Base-by-base conservation (phyloP, 495 filamentous ascomycete species). In the Aeminium ludgeri region DNA sequence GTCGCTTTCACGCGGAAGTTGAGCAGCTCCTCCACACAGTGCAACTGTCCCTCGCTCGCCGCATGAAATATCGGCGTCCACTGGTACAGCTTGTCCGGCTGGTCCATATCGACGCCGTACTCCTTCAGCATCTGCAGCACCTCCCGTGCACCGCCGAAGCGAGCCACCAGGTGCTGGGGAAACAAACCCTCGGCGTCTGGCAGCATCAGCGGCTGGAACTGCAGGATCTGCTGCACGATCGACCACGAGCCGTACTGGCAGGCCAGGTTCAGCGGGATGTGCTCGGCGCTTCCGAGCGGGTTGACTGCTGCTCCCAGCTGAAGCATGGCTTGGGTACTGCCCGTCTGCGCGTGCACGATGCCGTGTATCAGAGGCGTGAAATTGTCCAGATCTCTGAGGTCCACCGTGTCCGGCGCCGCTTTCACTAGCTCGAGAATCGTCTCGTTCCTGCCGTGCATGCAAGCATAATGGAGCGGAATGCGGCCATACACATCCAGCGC, bases 11-110 rank as follows among this genome's bases (percentile, higher is more conserved):
- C 89, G 17, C 77, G 77, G 36, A 76, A 66, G 33, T 82, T 69
- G 6, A 97, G 63, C 15, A 97, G 69, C 0, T 74, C 78, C 38
- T 78, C 70, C 20, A 96, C 64, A 52, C 85, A 95, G 31, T 78
- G 72, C 13, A 94, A 80, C 53, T 89, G 91, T 19, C 89, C 89
- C 66, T 97, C 89, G 52, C 87, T 93, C 10, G 87, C 89, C 10
- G 89, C 87, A 58, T 97, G 86, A 49, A 97, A 89, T 1, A 97
- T 62, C 1, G 89, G 85, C 2, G 89, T 96, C 89, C 89, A 97
- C 43, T 86, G 84, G 43, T 96, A 94, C 11, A 97, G 65, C 58
- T 92, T 94, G 59, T 97, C 89, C 25, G 77, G 65, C 57, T 96
- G 86, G 57, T 97, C 72, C 19, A 96, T 66, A 55, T 96, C 78